These are phyloP conservation scores for Sphaerulina musiva DNA, from an alignment of 2,329 filamentous ascomycete genomes.

Conservation along the genomic window DNA sequence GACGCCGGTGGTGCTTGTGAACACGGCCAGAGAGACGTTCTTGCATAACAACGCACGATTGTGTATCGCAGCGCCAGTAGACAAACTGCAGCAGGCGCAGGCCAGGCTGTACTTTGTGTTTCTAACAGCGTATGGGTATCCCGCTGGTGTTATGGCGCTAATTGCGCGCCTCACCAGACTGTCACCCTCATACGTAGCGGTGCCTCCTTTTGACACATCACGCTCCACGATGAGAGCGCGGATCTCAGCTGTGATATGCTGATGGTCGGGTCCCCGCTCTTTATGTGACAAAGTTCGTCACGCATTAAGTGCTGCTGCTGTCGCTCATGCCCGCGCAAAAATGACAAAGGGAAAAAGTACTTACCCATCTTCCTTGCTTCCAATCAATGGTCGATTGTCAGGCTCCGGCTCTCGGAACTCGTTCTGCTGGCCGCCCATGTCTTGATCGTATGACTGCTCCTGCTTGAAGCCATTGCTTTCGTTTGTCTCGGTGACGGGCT, in stretches of 20 bases:
- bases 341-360: constrained; percentile 32
- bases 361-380: constrained; percentile 91
- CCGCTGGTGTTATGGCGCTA: too few relatives aligned
- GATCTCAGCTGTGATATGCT: too few relatives aligned
- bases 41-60: too few relatives aligned
- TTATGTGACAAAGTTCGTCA: neutral
- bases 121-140: too few relatives aligned
- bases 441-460: constrained; percentile 23
- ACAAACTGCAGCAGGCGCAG: too few relatives aligned
- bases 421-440: constrained; percentile 25
- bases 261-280: too few relatives aligned
- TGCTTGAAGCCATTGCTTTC: constrained; percentile 25
- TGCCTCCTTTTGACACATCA: neutral
- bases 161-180: too few relatives aligned
- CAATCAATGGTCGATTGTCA: constrained; percentile 48
- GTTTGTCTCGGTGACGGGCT: constrained; percentile 16
- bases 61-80: too few relatives aligned
- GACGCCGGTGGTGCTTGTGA: too few relatives aligned
- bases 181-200: neutral
- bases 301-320: neutral
- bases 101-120: too few relatives aligned
- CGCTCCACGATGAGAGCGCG: neutral
- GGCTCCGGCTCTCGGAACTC: constrained; percentile 29
- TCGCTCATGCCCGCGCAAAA: constrained; percentile 10
- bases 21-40: too few relatives aligned